Evolutionary conservation across 108 stramenopile genomes (phyloP), one percentile per base, ranked within the genome.

Genomic region (Nitzschia putrida): DNA sequence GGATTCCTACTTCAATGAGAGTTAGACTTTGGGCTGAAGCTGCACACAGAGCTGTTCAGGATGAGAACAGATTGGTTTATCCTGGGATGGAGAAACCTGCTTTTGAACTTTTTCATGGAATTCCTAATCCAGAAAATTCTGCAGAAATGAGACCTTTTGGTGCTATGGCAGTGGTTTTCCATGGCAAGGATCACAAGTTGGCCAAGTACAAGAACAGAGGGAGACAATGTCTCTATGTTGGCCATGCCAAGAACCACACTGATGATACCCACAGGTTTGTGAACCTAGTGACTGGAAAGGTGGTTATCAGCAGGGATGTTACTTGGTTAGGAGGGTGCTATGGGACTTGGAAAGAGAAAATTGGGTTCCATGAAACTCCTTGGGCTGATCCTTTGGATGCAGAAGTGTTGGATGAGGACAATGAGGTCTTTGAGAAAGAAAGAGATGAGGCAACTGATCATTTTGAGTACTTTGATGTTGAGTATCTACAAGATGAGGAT

Each of bases 1-100:
- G 16, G 25, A 23, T 8, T 8, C 11, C 7, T 25, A 57, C 57
- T 57, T 57, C 24, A 14, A 20, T 53, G 53, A 25, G 57, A 7
- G 16, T 10, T 5, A 57, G 37, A 29, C 44, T 63, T 22, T 63
- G 61, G 61, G 61, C 61, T 8, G 61, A 63, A 47, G 61, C 42
- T 47, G 61, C 61, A 7, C 8, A 8, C 7, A 59, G 25, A 34
- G 58, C 58, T 7, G 34, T 26, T 8, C 8, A 16, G 25, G n/a
- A 39, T 16, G 29, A 37, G 7, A 29, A 29, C 12, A 59, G 23
- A 21, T 14, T 59, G 8, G 58, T 59, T 9, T 14, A 10, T 10
- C 10, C 10, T 10, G 13, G 18, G 10, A 55, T 14, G 10, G 21
- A 23, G n/a, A 55, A 55, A 23, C 22, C 54, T 12, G 13, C 11